Percentiles rank a stretch among this genome's conserved stretches.
Evolutionary conservation across 371 early-diverging fungal species (phyloP).

Genomic region (Mucor lusitanicus): DNA sequence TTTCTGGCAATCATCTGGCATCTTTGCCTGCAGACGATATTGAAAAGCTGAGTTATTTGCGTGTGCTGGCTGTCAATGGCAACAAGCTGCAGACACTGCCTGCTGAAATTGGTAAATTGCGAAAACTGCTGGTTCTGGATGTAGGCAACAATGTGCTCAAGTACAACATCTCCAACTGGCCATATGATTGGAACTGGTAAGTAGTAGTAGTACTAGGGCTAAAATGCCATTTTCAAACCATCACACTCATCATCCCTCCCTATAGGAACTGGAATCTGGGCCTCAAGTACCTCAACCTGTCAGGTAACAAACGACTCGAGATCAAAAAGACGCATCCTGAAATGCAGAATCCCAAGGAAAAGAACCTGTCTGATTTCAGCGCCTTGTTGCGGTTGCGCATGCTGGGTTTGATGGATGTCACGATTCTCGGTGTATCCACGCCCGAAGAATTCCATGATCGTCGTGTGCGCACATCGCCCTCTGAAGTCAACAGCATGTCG

Average conservation of each 20-base stretch:
- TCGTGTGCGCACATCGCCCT: conserved; percentile 85
- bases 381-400: conserved; percentile 74
- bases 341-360: conserved; percentile 39
- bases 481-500: conserved; percentile 77
- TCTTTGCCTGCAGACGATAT: conserved; percentile 88
- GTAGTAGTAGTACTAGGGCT: conserved; percentile 8
- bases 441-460: conserved; percentile 84
- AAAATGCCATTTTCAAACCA: neutral
- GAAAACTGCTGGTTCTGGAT: conserved; percentile 76
- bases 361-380: conserved; percentile 78
- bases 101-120: conserved; percentile 87
- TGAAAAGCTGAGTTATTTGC: conserved; percentile 68
- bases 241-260: neutral
- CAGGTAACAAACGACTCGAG: conserved; percentile 88
- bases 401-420: conserved; percentile 89
- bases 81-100: conserved; percentile 91
- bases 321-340: conserved; percentile 72
- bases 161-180: conserved; percentile 95
- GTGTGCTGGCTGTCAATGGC: conserved; percentile 83
- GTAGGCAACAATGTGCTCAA: conserved; percentile 87
- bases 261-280: conserved; percentile 87
- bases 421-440: conserved; percentile 73
- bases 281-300: conserved; percentile 87
- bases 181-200: conserved; percentile 95
- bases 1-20: conserved; percentile 86